These are phyloP conservation scores for Fusarium acutatum DNA, from an alignment of 2,329 filamentous ascomycete genomes.

Conservation along the genomic window DNA sequence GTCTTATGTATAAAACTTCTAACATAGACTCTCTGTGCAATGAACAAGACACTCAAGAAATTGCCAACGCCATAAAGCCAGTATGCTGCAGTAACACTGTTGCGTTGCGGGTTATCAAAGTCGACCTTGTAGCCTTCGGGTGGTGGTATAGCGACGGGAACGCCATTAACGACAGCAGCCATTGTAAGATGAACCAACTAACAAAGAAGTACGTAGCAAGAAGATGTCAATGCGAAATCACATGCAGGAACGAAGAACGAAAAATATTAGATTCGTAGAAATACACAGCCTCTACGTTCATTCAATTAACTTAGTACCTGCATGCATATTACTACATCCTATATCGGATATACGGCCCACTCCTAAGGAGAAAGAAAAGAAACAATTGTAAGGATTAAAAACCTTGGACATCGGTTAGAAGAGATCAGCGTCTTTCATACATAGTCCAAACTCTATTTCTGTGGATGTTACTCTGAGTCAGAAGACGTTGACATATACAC, in stretches of 20 bases:
- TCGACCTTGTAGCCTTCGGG: constrained; percentile 43
- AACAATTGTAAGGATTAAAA: background rate
- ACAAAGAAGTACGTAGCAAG: background rate
- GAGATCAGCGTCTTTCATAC: background rate
- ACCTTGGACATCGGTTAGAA: background rate
- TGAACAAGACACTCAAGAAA: constrained; percentile 14
- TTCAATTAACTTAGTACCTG: background rate
- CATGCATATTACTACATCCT: background rate
- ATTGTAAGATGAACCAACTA: background rate
- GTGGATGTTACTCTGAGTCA: background rate
- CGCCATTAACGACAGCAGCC: constrained; percentile 37
- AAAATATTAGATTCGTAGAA: background rate
- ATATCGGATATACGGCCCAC: background rate
- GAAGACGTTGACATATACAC: background rate
- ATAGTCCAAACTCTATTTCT: background rate
- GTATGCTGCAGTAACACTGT: constrained; percentile 25
- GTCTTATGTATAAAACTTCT: constrained; percentile 14
- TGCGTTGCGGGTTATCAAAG: constrained; percentile 40
- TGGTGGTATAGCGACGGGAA: constrained; percentile 34
- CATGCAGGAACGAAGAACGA: background rate
- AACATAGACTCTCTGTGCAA: constrained; percentile 40
- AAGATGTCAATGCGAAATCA: background rate
- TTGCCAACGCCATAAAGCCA: constrained; percentile 34
- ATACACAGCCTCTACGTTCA: background rate
- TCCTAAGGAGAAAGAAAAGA: background rate